Conservation (phyloP, 768 basidiomycete genomes). For the Tricholoma matsutake region DNA sequence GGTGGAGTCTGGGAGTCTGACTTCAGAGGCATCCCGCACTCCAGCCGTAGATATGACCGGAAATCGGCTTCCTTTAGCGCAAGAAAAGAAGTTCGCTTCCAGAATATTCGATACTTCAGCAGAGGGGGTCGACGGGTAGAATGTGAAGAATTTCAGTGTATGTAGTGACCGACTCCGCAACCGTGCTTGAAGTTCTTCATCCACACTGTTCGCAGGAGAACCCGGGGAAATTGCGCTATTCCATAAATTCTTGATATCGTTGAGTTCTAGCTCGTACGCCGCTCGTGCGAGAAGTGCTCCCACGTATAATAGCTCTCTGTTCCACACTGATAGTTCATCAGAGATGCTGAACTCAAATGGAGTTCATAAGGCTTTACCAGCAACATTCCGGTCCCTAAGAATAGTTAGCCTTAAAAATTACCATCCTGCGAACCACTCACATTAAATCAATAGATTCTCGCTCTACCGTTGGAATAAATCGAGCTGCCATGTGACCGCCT, state of each 20-base stretch:
- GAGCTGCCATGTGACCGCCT: slow-evolving; percentile 60
- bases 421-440: slow-evolving; percentile 36
- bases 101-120: slow-evolving; percentile 68
- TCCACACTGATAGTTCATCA: slow-evolving; percentile 63
- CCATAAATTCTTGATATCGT: slow-evolving; percentile 59
- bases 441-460: slow-evolving; percentile 90
- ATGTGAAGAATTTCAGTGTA: slow-evolving; percentile 86
- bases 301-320: slow-evolving; percentile 80
- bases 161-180: slow-evolving; percentile 68
- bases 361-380: slow-evolving; percentile 42
- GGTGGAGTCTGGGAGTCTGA: slow-evolving; percentile 70
- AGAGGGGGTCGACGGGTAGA: slow-evolving; percentile 84
- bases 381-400: slow-evolving; percentile 75
- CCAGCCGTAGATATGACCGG: slow-evolving; percentile 77
- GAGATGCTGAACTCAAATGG: slow-evolving; percentile 3
- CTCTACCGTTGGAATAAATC: slow-evolving; percentile 96
- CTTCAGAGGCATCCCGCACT: slow-evolving; percentile 57
- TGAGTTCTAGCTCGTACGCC: slow-evolving; percentile 84
- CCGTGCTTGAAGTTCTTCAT: slow-evolving; percentile 44
- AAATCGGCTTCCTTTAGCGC: slow-evolving; percentile 47
- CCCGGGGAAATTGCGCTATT: slow-evolving; percentile 38
- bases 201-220: slow-evolving; percentile 23
- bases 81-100: slow-evolving; percentile 77
- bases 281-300: slow-evolving; percentile 80
- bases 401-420: background rate